Evolutionary conservation across 371 early-diverging fungal species (phyloP), one percentile per base, ranked within the genome.

Genomic region (Rhizopus sp.): DNA sequence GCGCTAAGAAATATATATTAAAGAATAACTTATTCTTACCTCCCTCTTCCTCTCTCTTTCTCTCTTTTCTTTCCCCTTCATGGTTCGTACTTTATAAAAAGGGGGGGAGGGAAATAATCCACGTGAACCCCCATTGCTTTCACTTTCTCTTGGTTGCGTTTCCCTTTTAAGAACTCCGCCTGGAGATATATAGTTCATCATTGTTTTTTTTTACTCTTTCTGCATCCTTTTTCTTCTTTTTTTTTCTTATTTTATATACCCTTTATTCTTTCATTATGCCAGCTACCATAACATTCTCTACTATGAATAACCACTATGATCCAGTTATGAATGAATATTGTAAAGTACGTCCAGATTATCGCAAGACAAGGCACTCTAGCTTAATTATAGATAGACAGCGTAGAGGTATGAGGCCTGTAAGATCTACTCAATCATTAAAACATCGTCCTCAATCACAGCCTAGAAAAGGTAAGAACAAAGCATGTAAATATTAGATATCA

Each of bases 381-480:
- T 33, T 49, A 15, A 46, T 29, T 40, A 37, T 31, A 34, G 7
- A 29, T 31, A 15, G 46, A 60, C 32, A 60, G 31, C 13, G 54
- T 15, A 29, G 60, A 49, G 60, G 60, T 3, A 45, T 60, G 54
- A 31, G 60, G 33, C 60, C 60, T 33, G 44, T 47, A 37, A 42
- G 54, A 15, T 53, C 60, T 33, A 30, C n/a, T 47, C 17, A 23
- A 15, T 51, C 52, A 38, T 10, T 37, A n/a, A 30, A 52, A 32
- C 8, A 55, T 17, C n/a, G 16, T 54, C 33, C 30, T 34, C 23
- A 32, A 10, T 31, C 39, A 32, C 35, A 47, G 16, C 50, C 47
- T 40, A 60, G 55, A 41, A 60, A 60, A 60, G 55, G 61, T 60
- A 44, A 45, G 23, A n/a, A 15, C 16, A 53, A 38, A 41, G 31